These are phyloP conservation scores for Pelargonium nanum DNA, from an alignment of 345 rosid species.

Conservation along the genomic window DNA sequence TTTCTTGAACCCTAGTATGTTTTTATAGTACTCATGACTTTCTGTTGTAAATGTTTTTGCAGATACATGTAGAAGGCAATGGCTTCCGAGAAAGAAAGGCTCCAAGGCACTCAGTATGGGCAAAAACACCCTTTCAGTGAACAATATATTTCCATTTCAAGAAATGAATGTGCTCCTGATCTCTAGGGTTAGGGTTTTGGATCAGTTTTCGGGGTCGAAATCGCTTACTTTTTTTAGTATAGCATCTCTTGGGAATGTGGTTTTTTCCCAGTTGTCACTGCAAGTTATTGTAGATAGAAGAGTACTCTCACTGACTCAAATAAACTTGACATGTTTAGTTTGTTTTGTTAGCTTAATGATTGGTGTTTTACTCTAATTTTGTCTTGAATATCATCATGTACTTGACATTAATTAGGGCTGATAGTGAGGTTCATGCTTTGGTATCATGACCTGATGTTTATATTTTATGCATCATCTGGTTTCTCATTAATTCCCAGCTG, in stretches of 20 bases:
- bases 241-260: neutral
- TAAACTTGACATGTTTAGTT: too few species aligned
- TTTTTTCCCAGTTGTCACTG: too few species aligned
- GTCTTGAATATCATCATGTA: too few species aligned
- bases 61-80: slow-evolving; percentile 56
- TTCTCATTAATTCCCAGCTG: too few species aligned
- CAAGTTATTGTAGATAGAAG: too few species aligned
- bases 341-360: neutral
- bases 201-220: neutral
- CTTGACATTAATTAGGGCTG: too few species aligned
- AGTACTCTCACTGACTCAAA: neutral
- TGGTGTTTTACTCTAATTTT: too few species aligned
- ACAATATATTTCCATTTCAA: neutral
- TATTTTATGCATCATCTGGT: too few species aligned
- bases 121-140: slow-evolving; percentile 48
- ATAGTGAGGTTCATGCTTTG: too few species aligned
- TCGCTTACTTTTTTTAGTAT: neutral
- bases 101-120: slow-evolving; percentile 59
- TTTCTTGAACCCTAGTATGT: neutral
- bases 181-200: neutral
- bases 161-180: neutral
- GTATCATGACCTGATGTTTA: too few species aligned
- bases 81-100: slow-evolving; percentile 58
- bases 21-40: slow-evolving; percentile 11
- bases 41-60: slow-evolving; percentile 32